Percentiles rank a stretch among this genome's conserved stretches.
Conservation (phyloP, 257 asterid species). For the Lavandula angustifolia region DNA sequence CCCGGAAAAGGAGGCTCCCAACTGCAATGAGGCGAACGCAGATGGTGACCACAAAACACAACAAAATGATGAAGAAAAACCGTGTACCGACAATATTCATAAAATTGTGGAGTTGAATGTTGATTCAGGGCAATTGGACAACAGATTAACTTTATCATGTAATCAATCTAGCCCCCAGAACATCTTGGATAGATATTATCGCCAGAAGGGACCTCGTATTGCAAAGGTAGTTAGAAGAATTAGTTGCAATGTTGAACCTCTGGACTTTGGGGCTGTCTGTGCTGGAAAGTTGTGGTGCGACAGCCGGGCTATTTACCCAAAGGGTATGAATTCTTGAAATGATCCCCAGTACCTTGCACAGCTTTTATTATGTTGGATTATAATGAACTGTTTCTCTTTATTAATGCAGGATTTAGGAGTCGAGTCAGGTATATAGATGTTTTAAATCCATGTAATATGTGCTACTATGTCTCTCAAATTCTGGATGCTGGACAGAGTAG, state of each 20-base stretch:
- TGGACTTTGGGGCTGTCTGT: slow-evolving; percentile 63
- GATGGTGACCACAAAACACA: slow-evolving; percentile 38
- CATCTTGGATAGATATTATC: slow-evolving; percentile 66
- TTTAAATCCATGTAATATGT: slow-evolving; percentile 70
- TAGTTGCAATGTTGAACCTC: slow-evolving; percentile 76
- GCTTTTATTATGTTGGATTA: slow-evolving; percentile 20
- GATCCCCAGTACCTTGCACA: slow-evolving; percentile 8
- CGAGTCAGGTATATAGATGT: slow-evolving; percentile 78
- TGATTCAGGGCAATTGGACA: slow-evolving; percentile 48
- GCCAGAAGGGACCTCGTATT: slow-evolving; percentile 98
- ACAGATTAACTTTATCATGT: slow-evolving; percentile 46
- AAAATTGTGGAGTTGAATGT: slow-evolving; percentile 48
- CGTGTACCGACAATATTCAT: slow-evolving; percentile 44
- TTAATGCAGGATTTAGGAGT: slow-evolving; percentile 83
- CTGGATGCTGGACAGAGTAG: slow-evolving; percentile 75
- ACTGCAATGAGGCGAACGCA: slow-evolving; percentile 35
- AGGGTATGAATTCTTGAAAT: slow-evolving; percentile 50
- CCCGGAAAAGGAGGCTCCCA: slow-evolving; percentile 34
- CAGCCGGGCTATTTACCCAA: slow-evolving; percentile 80
- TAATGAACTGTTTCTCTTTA: slow-evolving; percentile 32
- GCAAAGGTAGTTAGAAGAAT: slow-evolving; percentile 93
- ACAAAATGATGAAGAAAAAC: slow-evolving; percentile 41
- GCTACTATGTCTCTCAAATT: slow-evolving; percentile 80
- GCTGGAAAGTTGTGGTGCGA: slow-evolving; percentile 83
- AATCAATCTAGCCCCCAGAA: slow-evolving; percentile 52